Evolutionary conservation across 768 basidiomycete species (phyloP), one percentile per base, ranked within the genome.

Genomic region (Trametes maxima): DNA sequence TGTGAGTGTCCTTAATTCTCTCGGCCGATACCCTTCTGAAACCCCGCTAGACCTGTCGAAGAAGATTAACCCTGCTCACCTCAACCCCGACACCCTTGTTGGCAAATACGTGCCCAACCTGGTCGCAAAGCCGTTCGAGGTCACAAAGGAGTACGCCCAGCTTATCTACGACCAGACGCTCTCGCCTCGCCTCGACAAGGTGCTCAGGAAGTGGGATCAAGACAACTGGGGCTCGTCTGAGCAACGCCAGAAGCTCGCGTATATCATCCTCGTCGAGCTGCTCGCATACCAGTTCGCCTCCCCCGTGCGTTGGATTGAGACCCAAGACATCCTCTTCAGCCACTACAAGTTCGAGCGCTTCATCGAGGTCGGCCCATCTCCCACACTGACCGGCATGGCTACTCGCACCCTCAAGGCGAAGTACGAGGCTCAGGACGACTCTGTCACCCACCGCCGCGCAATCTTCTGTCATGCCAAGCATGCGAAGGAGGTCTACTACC

Each of bases 231-330:
- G 79, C 24, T 80, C 83, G 24, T 70, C 80, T 11, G 89, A 87
- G 57, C 91, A 95, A 65, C 90, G 95, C 49, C 94, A 98, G 75
- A 89, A 92, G 69, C 84, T 99, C 48, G 95, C 97, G 0, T 99
- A 98, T 73, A 89, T 88, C 67, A 95, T 98, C 71, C 87, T 99
- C 59, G 95, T 98, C 63, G 97, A 99, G 72, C 85, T 98, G 47
- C 82, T 99, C 50, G 94, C 97, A 14, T 99, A 99, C 72, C 97
- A 99, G 73, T 98, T 96, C 68, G 95, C 96, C 0, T 98, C 96
- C 1, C 95, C 97, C 7, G 96, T 99, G 19, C 90, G 95, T 51
- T 99, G 97, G 97, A 99, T 99, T 69, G 92, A 98, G 78, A 99
- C 96, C 0, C 97, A 99, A 72, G 97, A 99, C 70, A 83, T 91